These are phyloP conservation scores for Echinochloa phyllopogon DNA, from an alignment of 176 grass and related monocot genomes.

Conservation along the genomic window DNA sequence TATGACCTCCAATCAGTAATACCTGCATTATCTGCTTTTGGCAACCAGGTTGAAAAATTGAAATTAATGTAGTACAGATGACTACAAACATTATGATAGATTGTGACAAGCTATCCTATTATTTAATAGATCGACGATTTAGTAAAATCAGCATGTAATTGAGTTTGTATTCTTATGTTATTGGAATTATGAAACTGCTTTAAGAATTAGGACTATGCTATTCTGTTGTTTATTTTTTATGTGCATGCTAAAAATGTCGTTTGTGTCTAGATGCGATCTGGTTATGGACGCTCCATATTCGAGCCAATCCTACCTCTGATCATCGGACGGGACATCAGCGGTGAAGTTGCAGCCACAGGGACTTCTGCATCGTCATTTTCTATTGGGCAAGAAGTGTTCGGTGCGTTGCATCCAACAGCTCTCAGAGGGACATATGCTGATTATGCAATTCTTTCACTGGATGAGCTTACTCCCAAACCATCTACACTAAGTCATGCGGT, in stretches of 20 bases:
- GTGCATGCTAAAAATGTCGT: conserved; percentile 22
- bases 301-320: conserved; percentile 77
- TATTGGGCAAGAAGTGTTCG: conserved; percentile 85
- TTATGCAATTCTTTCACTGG: conserved; percentile 86
- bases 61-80: not conserved
- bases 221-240: not conserved
- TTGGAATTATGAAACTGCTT: not conserved
- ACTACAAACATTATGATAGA: not conserved
- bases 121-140: not conserved
- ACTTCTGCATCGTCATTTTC: conserved; percentile 64
- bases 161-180: not conserved
- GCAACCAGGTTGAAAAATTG: not conserved
- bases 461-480: conserved; percentile 92
- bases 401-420: conserved; percentile 89
- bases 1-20: not conserved
- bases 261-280: conserved; percentile 74
- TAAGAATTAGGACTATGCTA: not conserved
- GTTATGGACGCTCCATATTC: conserved; percentile 91
- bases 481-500: conserved; percentile 79
- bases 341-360: conserved; percentile 91
- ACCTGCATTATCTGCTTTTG: not conserved
- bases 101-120: not conserved
- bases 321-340: conserved; percentile 89
- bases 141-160: not conserved
- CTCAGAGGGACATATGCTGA: conserved; percentile 91